Base-by-base conservation (phyloP, 441 rosid genomes). In the Viola pubescens region DNA sequence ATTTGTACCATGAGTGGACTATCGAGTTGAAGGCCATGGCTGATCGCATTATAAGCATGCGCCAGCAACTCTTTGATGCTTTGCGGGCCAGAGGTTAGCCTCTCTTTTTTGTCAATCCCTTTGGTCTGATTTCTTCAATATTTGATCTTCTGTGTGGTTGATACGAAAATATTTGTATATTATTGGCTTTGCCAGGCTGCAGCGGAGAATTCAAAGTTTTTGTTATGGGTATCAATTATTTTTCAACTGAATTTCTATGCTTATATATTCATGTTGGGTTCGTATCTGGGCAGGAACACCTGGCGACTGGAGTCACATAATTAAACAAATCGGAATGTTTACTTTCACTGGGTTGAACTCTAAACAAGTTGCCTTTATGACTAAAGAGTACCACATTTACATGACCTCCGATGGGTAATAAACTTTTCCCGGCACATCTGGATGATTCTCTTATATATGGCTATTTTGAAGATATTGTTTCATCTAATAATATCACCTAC, bases 221-320 rank as follows among this genome's bases (percentile, higher is more conserved):
- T 48, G 34, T 6, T 38, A 5, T 11, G 40, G 9, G 54, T 67
- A 37, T 16, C 14, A 39, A 7, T 38, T 34, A 48, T 37, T 48
- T 13, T 46, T 44, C 43, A 49, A 12, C 7, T 45, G 13, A 38
- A 5, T 51, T 38, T 53, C 50, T n/a, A 1, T 12, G 6, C 19
- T 37, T 5, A 14, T 16, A 43, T 37, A 4, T 56, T 4, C 38
- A 42, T 34, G 26, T 9, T 55, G 8, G 54, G 16, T 6, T 1
- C 34, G 34, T 26, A 47, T 37, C 62, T 52, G 61, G 62, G 48
- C 77, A 92, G 98, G 91, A 46, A 92, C 97, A n/a, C 96, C 98
- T 8, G 97, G 97, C 63, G 89, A 89, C 68, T 92, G 98, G 98
- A 89, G 84, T 78, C 96, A 89, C 79, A 89, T 92, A 58, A 76